Percentiles rank a stretch among this genome's conserved stretches.
These are phyloP conservation scores for Ochromonas danica DNA, from an alignment of 108 stramenopile genomes.

Conservation along the genomic window DNA sequence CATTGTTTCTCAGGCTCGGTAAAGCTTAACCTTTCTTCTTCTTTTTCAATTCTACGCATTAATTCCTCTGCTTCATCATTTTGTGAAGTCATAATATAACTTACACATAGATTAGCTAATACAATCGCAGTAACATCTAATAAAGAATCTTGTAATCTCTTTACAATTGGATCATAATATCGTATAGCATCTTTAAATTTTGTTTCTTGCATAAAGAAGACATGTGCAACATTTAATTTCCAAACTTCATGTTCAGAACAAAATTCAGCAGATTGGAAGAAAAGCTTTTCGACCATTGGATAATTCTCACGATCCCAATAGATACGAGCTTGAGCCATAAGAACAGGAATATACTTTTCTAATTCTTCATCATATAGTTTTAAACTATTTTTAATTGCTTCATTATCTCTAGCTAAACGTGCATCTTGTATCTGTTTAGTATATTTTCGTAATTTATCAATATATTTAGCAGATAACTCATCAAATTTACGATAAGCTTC, in stretches of 20 bases:
- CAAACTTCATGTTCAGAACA: conserved; percentile 71
- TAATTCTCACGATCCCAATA: conserved; percentile 84
- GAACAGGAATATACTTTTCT: conserved; percentile 67
- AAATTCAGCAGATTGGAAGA: conserved; percentile 71
- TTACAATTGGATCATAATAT: conserved; percentile 74
- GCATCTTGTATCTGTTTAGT: conserved; percentile 69
- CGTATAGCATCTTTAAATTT: conserved; percentile 73
- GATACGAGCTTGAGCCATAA: conserved; percentile 74
- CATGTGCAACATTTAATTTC: conserved; percentile 76
- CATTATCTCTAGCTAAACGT: conserved; percentile 55
- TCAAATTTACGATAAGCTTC: conserved; percentile 66
- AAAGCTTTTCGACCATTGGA: conserved; percentile 69
- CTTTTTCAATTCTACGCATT: conserved; percentile 69
- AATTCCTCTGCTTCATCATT: conserved; percentile 80
- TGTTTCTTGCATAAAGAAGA: conserved; percentile 73
- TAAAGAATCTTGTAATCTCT: conserved; percentile 46
- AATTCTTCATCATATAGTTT: conserved; percentile 69
- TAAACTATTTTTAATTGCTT: conserved; percentile 38
- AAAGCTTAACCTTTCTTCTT: conserved; percentile 63
- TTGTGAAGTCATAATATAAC: conserved; percentile 76
- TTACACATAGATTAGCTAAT: conserved; percentile 81
- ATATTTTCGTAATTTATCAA: conserved; percentile 63
- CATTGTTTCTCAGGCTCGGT: conserved; percentile 57
- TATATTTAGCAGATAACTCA: conserved; percentile 61
- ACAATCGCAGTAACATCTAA: conserved; percentile 73